Conservation (phyloP, 208 protist genomes). For the Leishmania mexicana region DNA sequence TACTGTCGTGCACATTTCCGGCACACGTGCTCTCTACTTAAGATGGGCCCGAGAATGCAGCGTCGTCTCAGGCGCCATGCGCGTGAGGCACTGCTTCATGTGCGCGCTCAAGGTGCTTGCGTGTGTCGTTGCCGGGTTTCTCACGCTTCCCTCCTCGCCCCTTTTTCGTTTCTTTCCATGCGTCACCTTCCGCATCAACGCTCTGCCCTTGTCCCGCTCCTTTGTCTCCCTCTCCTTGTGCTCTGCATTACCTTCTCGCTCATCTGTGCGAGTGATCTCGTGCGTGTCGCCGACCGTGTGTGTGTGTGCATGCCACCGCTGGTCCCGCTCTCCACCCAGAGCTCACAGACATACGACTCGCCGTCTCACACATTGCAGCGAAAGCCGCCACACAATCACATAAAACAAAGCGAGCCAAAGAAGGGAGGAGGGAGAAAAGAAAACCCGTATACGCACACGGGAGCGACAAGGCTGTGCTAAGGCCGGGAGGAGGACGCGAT, state of each 20-base stretch:
- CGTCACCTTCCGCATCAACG: not conserved
- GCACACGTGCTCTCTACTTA: not conserved
- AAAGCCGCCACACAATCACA: not conserved
- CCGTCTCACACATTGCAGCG: not conserved
- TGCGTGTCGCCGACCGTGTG: not conserved
- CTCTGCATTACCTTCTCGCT: not conserved
- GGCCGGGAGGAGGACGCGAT: conserved; percentile 9
- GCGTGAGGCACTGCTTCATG: not conserved
- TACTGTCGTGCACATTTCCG: not conserved
- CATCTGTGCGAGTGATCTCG: not conserved
- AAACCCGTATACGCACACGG: not conserved
- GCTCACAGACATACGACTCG: not conserved
- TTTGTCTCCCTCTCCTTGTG: not conserved
- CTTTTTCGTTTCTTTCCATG: not conserved
- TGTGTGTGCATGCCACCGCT: not conserved
- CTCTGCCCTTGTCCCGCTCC: not conserved
- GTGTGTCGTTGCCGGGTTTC: not conserved
- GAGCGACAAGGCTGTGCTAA: not conserved
- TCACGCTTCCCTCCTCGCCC: conserved; percentile 6
- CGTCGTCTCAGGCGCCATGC: not conserved
- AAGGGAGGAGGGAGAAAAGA: not conserved
- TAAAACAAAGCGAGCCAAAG: too few species aligned
- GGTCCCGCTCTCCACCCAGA: not conserved
- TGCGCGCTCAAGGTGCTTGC: not conserved
- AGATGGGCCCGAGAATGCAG: not conserved